Evolutionary conservation across 768 basidiomycete genomes (phyloP), one percentile per base, ranked within the genome.

Genomic region (Termitomyces sp.): DNA sequence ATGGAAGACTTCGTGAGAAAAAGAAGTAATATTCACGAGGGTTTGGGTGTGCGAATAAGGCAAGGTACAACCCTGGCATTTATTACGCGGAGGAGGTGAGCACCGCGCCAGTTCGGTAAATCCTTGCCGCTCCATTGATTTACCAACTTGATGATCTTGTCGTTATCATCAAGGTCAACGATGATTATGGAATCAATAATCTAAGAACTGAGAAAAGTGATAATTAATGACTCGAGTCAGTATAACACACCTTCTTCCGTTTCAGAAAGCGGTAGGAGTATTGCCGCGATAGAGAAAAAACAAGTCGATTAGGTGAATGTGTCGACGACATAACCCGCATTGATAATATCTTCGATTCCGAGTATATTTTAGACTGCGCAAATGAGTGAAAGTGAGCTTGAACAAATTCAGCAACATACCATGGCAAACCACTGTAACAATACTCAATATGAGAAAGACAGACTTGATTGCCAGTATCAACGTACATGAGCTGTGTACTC

Each of bases 131-230:
- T 71, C 83, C 87, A 85, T 65, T 85, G 81, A 62, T 89, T 86
- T 38, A 82, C 75, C 60, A 89, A 70, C 36, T 77, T 77, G 5
- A 79, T 71, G 53, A 90, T 88, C 73, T 80, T 86, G 60, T 86
- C 81, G 50, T 86, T 73, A 4, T 86, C 85, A 67, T 89, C 87
- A 56, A 90, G 71, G 62, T 89, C 86, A 5, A 89, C 82, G 9
- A 80, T 69, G 29, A 89, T 76, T 40, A 89, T 78, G 1, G 88
- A 90, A 43, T 84, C 77, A 36, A 88, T 74, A 9, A 76, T 68
- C 88, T 90, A 56, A 0, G 62, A 55, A 46, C 31, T 59, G 17
- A 40, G 55, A 47, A 47, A 61, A 48, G 50, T 36, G 12, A 38
- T 12, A 14, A 38, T 5, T n/a, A 34, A 31, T 29, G 6, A 40